Evolutionary conservation across 345 rosid species (phyloP).

Genomic region (Carallia pectinifolia): DNA sequence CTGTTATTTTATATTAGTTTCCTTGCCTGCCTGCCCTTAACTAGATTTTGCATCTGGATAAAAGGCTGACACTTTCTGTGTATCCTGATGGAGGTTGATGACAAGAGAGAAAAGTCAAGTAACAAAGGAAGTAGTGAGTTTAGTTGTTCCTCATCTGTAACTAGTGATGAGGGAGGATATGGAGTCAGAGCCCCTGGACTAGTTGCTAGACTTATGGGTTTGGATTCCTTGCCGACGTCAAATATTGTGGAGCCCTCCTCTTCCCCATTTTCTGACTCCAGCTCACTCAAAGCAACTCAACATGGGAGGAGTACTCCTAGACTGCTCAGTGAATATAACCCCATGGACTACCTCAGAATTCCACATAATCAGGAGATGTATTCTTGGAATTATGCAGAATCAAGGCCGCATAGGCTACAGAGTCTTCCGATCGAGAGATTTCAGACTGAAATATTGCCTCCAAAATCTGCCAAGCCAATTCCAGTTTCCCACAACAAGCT

Average conservation of each 20-base stretch:
- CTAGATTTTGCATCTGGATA: not conserved
- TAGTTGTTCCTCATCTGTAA: conserved; percentile 57
- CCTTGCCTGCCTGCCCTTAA: not conserved
- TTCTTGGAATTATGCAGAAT: conserved; percentile 35
- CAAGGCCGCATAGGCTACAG: conserved; percentile 39
- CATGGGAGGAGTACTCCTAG: conserved; percentile 25
- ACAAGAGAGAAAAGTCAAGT: conserved; percentile 38
- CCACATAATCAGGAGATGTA: conserved; percentile 36
- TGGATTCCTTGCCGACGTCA: conserved; percentile 73
- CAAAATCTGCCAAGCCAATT: conserved; percentile 69
- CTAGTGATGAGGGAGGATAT: conserved; percentile 66
- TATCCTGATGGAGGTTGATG: conserved; percentile 49
- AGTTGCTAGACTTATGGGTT: conserved; percentile 95
- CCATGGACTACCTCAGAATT: conserved; percentile 33
- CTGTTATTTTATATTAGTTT: conserved; percentile 7
- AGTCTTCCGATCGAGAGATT: conserved; percentile 64
- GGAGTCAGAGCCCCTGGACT: conserved; percentile 76
- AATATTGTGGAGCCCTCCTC: conserved; percentile 40
- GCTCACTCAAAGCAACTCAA: conserved; percentile 30
- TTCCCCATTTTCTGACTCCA: conserved; percentile 34
- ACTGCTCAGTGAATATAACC: conserved; percentile 45
- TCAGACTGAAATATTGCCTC: conserved; percentile 76
- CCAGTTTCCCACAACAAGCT: conserved; percentile 58
- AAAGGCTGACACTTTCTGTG: conserved; percentile 14
- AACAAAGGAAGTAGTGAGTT: conserved; percentile 49